phyloP scores from a whole-genome alignment of 495 filamentous ascomycete genomes.

The Emericellopsis terricola region DNA sequence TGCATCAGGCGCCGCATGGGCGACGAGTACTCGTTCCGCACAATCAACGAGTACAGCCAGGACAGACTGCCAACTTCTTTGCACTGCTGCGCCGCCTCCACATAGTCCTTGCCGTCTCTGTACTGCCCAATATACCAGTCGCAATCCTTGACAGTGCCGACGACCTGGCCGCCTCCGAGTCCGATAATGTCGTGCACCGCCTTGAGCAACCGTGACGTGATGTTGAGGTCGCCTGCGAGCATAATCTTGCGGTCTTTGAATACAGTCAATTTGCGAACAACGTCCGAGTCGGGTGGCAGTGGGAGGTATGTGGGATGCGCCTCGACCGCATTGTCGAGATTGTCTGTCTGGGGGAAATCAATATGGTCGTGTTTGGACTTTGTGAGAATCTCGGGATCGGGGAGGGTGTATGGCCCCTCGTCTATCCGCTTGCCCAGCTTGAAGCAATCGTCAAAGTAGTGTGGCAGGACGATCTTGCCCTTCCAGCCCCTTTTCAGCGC shows the following conservation, averaged over 20 bases:
- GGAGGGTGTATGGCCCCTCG: conserved; percentile 72
- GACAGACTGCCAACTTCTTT: conserved; percentile 82
- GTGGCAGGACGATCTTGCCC: conserved; percentile 77
- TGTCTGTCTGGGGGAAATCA: conserved; percentile 31
- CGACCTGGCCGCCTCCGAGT: conserved; percentile 49
- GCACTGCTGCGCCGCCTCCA: conserved; percentile 48
- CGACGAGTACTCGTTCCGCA: conserved; percentile 70
- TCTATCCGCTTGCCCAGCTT: conserved; percentile 76
- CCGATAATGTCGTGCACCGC: conserved; percentile 54
- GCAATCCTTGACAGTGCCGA: conserved; percentile 45
- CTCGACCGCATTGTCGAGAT: conserved; percentile 58
- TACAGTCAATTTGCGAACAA: conserved; percentile 27
- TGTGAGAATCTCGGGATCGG: conserved; percentile 63
- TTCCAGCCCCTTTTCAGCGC: conserved; percentile 43
- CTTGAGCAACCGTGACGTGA: conserved; percentile 42
- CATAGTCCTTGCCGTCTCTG: conserved; percentile 64
- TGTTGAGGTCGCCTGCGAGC: conserved; percentile 50
- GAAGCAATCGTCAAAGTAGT: conserved; percentile 98
- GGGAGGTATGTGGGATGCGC: conserved; percentile 39
- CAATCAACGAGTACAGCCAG: conserved; percentile 87
- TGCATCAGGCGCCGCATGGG: conserved; percentile 68
- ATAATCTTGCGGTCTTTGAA: conserved; percentile 48
- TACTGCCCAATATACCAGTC: conserved; percentile 76
- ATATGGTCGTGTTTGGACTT: conserved; percentile 34
- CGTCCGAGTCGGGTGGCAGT: conserved; percentile 16